Evolutionary conservation across 371 early-diverging fungal genomes (phyloP), one percentile per base, ranked within the genome.

Genomic region (Lichtheimia hyalospora): DNA sequence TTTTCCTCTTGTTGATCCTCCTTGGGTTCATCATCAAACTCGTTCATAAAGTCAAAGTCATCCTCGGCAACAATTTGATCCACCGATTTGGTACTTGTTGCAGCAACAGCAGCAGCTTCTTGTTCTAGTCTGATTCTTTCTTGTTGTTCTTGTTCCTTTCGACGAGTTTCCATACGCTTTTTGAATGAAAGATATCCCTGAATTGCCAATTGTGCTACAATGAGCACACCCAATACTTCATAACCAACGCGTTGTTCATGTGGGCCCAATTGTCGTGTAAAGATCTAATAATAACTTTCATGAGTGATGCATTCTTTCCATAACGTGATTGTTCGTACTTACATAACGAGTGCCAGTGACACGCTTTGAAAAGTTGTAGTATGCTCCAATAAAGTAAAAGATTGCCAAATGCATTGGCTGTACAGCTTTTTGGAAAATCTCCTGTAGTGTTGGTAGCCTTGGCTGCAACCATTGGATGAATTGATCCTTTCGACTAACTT

Each of bases 321-420:
- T n/a, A n/a, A n/a, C n/a, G n/a, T n/a, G n/a, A n/a, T 4, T 13
- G 46, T 18, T 3, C 3, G 50, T 2, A 61, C 81, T 71, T 74
- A 89, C 90, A 69, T 93, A 94, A 40, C 91, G 87, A 27, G 90
- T 83, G 0, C 92, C 89, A 0, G 88, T 72, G 20, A 92, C 49
- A 28, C 96, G 84, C 67, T 93, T 92, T 0, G 96, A 83, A 46
- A 92, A 64, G 56, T 77, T 77, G 60, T 95, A 92, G 65, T 87
- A 92, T 0, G 89, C 81, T 14, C 94, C 93, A 56, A 82, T 66
- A 63, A 95, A 87, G 69, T 94, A 94, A 68, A 95, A 94, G 15
- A 90, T 62, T 3, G 89, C 92, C 55, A 94, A 65, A 65, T 95
- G 94, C 18, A 85, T 65, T 14, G 89, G 83, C 42, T 71, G 68